Conservation (phyloP, 805 yeast species). For the Brettanomyces nanus region DNA sequence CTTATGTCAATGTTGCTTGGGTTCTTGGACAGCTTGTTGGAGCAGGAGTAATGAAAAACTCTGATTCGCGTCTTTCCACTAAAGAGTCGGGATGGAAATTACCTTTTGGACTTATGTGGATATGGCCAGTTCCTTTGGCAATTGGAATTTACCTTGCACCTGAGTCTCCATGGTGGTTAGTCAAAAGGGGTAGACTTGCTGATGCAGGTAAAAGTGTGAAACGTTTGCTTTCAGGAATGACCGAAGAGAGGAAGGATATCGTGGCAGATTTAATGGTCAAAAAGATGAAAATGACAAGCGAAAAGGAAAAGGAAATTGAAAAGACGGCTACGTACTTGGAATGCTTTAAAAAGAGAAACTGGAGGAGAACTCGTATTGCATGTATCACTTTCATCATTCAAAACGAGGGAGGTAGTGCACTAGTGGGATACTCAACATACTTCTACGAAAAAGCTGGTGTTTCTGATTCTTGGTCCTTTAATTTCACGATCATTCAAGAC, state of each 20-base stretch:
- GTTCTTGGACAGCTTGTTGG: slow-evolving; percentile 49
- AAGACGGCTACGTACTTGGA: slow-evolving; percentile 22
- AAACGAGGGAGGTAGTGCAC: slow-evolving; percentile 36
- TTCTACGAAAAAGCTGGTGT: slow-evolving; percentile 11
- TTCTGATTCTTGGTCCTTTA: slow-evolving; percentile 10
- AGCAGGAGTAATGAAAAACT: slow-evolving; percentile 34
- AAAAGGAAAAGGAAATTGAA: slow-evolving; percentile 11
- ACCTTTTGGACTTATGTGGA: slow-evolving; percentile 56
- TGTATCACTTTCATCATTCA: slow-evolving; percentile 7
- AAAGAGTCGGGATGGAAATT: slow-evolving; percentile 23
- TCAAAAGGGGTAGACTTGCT: slow-evolving; percentile 28
- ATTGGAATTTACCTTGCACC: slow-evolving; percentile 39
- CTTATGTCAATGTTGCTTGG: slow-evolving; percentile 45
- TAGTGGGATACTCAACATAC: slow-evolving; percentile 53
- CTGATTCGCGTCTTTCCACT: neutral
- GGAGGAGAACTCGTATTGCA: slow-evolving; percentile 42
- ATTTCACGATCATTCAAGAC: slow-evolving; percentile 23
- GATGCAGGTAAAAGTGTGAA: neutral
- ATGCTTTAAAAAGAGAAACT: slow-evolving; percentile 39
- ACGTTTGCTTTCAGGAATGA: neutral
- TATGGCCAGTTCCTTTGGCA: slow-evolving; percentile 38
- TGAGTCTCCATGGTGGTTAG: slow-evolving; percentile 52
- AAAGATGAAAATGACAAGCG: slow-evolving; percentile 13
- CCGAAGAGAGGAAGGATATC: neutral
- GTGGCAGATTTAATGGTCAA: slow-evolving; percentile 6